Base-by-base conservation (phyloP, 2,329 filamentous ascomycete species). In the Pseudogymnoascus sp. region DNA sequence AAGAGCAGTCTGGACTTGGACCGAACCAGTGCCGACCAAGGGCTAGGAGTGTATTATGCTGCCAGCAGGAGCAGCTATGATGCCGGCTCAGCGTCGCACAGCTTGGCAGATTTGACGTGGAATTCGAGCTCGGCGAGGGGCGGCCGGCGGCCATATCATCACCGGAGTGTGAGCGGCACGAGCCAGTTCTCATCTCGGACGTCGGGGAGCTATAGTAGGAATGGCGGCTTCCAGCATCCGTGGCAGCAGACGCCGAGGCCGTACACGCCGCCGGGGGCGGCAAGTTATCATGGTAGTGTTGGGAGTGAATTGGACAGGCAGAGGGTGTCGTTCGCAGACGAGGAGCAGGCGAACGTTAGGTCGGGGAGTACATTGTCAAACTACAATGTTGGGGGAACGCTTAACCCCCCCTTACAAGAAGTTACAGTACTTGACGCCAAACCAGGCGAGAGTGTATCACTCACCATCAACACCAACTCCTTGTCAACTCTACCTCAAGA, bases 181-280 rank as follows among this genome's bases (percentile, higher is more conserved):
- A 56, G 50, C 50, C 50, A 56, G 50, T 56, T 56, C 26, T 56
- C 50, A 19, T 13, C 50, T 1, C 10, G 50, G 29, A 56, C 50
- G 50, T 56, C 50, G 50, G 50, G 50, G 50, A 56, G 50, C 6
- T 56, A 56, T 56, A 56, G 31, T n/a, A 56, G 50, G 6, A 56
- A 67, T 38, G 67, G 40, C 64, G 67, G 75, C 37, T 85, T 86
- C 69, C 77, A 84, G 31, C 83, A 86, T 68, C 83, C 83, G 33
- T 85, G 84, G 66, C 82, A 85, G 70, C 83, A 85, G 73, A 84
- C 77, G 11, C 83, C 83, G 44, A 79, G 81, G 40, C 82, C 82
- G 1, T 80, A 81, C 38, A 84, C 82, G 64, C 82, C 83, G 64
- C 81, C 83, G 13, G 59, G 59, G 35, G 35, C 38, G 59, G 59